A percentile compares a stretch with the other conserved stretches of the same genome.
These are phyloP conservation scores for Ilyonectria robusta DNA, from an alignment of 2,329 filamentous ascomycete species.

Conservation along the genomic window DNA sequence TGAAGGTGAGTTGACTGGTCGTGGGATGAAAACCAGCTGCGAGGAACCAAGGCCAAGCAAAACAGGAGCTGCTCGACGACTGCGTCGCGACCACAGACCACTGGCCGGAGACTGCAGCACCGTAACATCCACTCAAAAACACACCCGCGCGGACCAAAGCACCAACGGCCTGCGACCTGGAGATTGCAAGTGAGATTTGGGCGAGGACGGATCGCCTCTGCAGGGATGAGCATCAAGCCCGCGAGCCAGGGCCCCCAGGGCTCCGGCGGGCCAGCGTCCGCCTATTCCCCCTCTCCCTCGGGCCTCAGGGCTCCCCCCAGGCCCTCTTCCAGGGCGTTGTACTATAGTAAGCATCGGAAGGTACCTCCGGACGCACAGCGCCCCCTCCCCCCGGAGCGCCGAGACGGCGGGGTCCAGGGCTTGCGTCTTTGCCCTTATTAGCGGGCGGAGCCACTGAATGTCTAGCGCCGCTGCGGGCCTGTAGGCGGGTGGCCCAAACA, in stretches of 20 bases:
- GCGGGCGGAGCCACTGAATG: slow-evolving; percentile 44
- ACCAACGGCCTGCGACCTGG: slow-evolving; percentile 38
- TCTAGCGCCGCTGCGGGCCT: slow-evolving; percentile 48
- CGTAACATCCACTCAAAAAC: slow-evolving; percentile 25
- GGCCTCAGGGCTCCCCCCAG: slow-evolving; percentile 6
- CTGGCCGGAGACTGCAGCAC: slow-evolving; percentile 13
- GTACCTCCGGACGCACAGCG: slow-evolving; percentile 10
- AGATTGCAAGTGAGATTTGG: slow-evolving; percentile 51
- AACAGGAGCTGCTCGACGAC: slow-evolving; percentile 10
- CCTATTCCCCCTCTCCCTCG: slow-evolving; percentile 19
- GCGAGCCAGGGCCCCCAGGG: slow-evolving; percentile 39
- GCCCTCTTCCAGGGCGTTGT: slow-evolving; percentile 14
- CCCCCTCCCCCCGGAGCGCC: slow-evolving; percentile 20
- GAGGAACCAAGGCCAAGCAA: slow-evolving; percentile 23
- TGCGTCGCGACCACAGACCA: slow-evolving; percentile 19
- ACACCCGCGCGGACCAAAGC: slow-evolving; percentile 29
- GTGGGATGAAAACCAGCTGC: slow-evolving; percentile 28
- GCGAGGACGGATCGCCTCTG: slow-evolving; percentile 52
- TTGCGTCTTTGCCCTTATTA: slow-evolving; percentile 43
- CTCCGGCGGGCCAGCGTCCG: slow-evolving; percentile 22
- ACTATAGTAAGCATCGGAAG: slow-evolving; percentile 25
- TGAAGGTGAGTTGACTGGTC: slow-evolving; percentile 28
- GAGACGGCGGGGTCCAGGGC: slow-evolving; percentile 29
- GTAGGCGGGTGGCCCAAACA: slow-evolving; percentile 36
- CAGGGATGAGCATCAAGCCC: slow-evolving; percentile 50